Evolutionary conservation across 1,139 yeast species (phyloP).

Genomic region (Casaregolazyma lundiana): DNA sequence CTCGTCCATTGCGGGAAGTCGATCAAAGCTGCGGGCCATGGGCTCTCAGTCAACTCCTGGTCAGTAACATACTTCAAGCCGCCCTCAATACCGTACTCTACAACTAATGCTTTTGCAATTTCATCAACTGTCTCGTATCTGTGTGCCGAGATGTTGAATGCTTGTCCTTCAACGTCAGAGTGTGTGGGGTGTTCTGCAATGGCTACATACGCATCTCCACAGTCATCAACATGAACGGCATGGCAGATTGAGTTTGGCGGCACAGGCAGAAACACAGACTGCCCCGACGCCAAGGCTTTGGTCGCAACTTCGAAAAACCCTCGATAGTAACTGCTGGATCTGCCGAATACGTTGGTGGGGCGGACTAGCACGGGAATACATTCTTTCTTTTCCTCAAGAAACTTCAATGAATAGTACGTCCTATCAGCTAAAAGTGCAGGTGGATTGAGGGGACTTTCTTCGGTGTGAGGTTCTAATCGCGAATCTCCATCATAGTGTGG

Average conservation of each 20-base stretch:
- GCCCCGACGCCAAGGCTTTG: constrained; percentile 5
- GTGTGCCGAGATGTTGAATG: constrained; percentile 28
- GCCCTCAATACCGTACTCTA: constrained; percentile 4
- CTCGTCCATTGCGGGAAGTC: constrained; percentile 2
- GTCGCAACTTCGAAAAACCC: constrained; percentile 5
- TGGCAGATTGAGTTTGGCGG: constrained; percentile 3
- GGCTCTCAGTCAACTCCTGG: background rate
- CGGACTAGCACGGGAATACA: constrained; percentile 6
- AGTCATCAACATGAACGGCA: constrained; percentile 8
- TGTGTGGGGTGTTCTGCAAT: background rate
- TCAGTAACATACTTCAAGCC: background rate
- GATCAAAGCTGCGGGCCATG: background rate
- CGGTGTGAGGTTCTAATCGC: constrained; percentile 1
- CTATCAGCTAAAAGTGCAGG: constrained; percentile 2
- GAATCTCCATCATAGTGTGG: too few species aligned
- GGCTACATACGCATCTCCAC: constrained; percentile 9
- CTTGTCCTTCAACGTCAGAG: constrained; percentile 1
- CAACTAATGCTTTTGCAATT: constrained; percentile 13
- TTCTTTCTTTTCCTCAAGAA: constrained; percentile 5
- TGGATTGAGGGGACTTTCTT: constrained; percentile 4
- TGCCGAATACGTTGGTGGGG: constrained; percentile 8
- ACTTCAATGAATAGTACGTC: constrained; percentile 1
- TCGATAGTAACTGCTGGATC: background rate
- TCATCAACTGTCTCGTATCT: constrained; percentile 30
- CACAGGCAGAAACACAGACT: constrained; percentile 7